A percentile compares a stretch with the other conserved stretches of the same genome.
These are phyloP conservation scores for Lonicera japonica DNA, from an alignment of 129 eudicot species.

Conservation along the genomic window DNA sequence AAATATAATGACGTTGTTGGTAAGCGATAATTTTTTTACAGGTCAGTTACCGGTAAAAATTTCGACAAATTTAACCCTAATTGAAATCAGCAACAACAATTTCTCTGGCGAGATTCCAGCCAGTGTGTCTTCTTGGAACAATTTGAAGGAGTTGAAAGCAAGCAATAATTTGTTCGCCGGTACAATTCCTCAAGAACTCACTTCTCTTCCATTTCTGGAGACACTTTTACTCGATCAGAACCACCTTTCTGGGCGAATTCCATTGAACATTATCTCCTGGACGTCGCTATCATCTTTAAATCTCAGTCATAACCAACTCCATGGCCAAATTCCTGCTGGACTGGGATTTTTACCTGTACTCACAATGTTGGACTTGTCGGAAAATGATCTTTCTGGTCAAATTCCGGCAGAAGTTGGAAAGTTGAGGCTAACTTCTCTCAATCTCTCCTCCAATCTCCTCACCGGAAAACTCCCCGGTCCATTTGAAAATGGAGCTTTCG, in stretches of 20 bases:
- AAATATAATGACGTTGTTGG: slow-evolving; percentile 23
- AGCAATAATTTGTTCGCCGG: slow-evolving; percentile 57
- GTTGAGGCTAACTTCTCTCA: slow-evolving; percentile 31
- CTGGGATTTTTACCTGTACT: slow-evolving; percentile 51
- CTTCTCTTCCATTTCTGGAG: slow-evolving; percentile 36
- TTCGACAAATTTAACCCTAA: slow-evolving; percentile 25
- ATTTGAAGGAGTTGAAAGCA: slow-evolving; percentile 39
- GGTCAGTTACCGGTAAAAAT: slow-evolving; percentile 59
- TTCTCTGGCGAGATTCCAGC: slow-evolving; percentile 65
- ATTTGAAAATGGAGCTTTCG: slow-evolving; percentile 38
- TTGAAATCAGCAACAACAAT: slow-evolving; percentile 56
- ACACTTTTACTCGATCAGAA: slow-evolving; percentile 50
- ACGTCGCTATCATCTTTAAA: slow-evolving; percentile 36
- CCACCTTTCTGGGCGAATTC: slow-evolving; percentile 57
- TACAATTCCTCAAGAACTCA: slow-evolving; percentile 53
- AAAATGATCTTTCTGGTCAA: slow-evolving; percentile 50
- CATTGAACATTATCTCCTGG: slow-evolving; percentile 49
- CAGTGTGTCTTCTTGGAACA: slow-evolving; percentile 48
- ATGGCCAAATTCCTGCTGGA: slow-evolving; percentile 62
- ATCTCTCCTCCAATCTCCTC: slow-evolving; percentile 60
- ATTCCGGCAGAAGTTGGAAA: slow-evolving; percentile 56
- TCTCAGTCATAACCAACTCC: slow-evolving; percentile 54
- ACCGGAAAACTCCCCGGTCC: slow-evolving; percentile 62
- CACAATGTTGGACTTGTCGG: slow-evolving; percentile 50
- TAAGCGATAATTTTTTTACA: slow-evolving; percentile 42